phyloP scores from a whole-genome alignment of 257 asterid genomes.

The Nicotiana tabacum region DNA sequence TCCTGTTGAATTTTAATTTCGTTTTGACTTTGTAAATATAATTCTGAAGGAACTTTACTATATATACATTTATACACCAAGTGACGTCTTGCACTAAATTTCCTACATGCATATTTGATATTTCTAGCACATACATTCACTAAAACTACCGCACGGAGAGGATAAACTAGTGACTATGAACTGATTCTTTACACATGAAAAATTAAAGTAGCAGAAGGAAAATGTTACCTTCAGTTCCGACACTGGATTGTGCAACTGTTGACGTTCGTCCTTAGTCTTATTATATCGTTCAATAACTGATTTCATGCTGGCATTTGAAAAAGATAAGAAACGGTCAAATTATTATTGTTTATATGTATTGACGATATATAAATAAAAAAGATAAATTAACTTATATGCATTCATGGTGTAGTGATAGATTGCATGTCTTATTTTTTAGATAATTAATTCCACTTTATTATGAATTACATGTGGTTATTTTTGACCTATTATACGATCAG shows the following conservation, averaged over 20 bases:
- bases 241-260: constrained; percentile 21
- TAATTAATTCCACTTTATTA: not conserved
- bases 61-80: too few species aligned
- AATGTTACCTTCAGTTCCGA: constrained; percentile 31
- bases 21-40: not conserved
- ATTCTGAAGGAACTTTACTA: not conserved
- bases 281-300: constrained; percentile 30
- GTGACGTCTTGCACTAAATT: too few species aligned
- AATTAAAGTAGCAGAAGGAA: not conserved
- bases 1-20: too few species aligned
- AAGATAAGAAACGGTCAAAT: not conserved
- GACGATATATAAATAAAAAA: too few species aligned
- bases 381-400: too few species aligned
- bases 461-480: not conserved
- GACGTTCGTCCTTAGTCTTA: constrained; percentile 30
- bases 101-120: too few species aligned
- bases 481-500: not conserved
- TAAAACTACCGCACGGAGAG: too few species aligned
- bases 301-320: constrained; percentile 25
- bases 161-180: not conserved
- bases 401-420: not conserved
- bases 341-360: not conserved
- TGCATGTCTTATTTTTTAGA: not conserved
- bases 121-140: too few species aligned
- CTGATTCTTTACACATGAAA: not conserved